Percentiles rank a stretch among this genome's conserved stretches.
phyloP scores from a whole-genome alignment of 257 asterid species.

The Lycium barbarum region DNA sequence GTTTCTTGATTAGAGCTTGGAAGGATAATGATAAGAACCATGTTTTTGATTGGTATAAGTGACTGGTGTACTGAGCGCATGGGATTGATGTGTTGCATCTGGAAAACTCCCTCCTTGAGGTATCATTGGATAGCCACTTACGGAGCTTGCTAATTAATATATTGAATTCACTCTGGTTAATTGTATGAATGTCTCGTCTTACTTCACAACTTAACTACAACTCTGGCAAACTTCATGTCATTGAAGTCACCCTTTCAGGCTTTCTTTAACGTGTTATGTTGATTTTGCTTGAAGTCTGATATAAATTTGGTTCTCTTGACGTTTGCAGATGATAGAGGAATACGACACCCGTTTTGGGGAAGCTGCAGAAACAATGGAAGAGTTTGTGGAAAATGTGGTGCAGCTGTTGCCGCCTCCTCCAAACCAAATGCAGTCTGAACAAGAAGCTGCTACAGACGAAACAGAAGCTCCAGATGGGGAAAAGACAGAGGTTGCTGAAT shows the following conservation, averaged over 20 bases:
- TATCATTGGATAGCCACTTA: neutral
- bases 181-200: neutral
- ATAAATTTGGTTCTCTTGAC: conserved; percentile 13
- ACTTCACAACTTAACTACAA: neutral
- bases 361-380: conserved; percentile 42
- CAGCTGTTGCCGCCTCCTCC: conserved; percentile 65
- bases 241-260: neutral
- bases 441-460: conserved; percentile 34
- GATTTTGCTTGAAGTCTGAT: neutral
- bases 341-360: conserved; percentile 56
- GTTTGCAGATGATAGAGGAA: conserved; percentile 63
- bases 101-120: neutral
- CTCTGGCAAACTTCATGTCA: neutral
- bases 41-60: neutral
- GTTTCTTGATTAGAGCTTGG: neutral
- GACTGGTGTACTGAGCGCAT: neutral
- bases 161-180: neutral
- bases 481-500: neutral
- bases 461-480: conserved; percentile 36
- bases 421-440: conserved; percentile 36
- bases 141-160: neutral
- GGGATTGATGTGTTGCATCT: neutral
- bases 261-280: neutral
- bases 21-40: neutral
- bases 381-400: conserved; percentile 45